phyloP scores from a whole-genome alignment of 495 filamentous ascomycete species.

The Hyaloscypha bicolor region DNA sequence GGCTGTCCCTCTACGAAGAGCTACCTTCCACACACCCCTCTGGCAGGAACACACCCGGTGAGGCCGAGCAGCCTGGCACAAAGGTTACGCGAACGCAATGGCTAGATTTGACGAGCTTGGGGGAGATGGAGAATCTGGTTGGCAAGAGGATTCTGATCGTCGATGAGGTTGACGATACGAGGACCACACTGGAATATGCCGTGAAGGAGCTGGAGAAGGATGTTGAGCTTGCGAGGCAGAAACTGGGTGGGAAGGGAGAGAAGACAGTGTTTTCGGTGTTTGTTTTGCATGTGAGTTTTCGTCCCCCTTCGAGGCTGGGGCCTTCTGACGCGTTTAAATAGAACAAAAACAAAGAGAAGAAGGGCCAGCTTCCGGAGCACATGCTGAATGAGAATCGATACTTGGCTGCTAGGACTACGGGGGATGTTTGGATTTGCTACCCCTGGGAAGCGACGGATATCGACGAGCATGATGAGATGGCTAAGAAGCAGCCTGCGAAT shows the following conservation, averaged over 20 bases:
- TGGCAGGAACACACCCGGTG: slow-evolving; percentile 39
- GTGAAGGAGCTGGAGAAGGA: slow-evolving; percentile 96
- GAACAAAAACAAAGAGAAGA: slow-evolving; percentile 97
- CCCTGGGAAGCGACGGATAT: slow-evolving; percentile 99
- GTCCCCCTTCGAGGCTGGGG: neutral
- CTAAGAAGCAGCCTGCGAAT: slow-evolving; percentile 48
- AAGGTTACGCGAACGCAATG: slow-evolving; percentile 98
- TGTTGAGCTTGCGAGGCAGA: slow-evolving; percentile 77
- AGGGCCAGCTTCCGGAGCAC: slow-evolving; percentile 78
- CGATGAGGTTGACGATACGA: slow-evolving; percentile 97
- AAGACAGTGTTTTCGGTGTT: slow-evolving; percentile 91
- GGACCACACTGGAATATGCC: slow-evolving; percentile 96
- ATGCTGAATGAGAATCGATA: slow-evolving; percentile 79
- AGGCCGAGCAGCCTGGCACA: slow-evolving; percentile 73
- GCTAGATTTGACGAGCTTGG: slow-evolving; percentile 86
- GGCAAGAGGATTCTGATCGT: slow-evolving; percentile 98
- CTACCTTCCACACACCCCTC: slow-evolving; percentile 53
- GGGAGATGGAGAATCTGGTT: slow-evolving; percentile 87
- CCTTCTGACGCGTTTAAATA: slow-evolving; percentile 34
- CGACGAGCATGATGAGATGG: slow-evolving; percentile 83
- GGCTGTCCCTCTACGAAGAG: slow-evolving; percentile 93
- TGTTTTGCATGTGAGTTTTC: slow-evolving; percentile 83
- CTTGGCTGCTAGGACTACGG: slow-evolving; percentile 81
- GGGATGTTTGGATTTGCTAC: slow-evolving; percentile 97
- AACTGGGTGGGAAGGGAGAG: slow-evolving; percentile 63